phyloP scores from a whole-genome alignment of 768 basidiomycete genomes.

The Pholiota microspora region DNA sequence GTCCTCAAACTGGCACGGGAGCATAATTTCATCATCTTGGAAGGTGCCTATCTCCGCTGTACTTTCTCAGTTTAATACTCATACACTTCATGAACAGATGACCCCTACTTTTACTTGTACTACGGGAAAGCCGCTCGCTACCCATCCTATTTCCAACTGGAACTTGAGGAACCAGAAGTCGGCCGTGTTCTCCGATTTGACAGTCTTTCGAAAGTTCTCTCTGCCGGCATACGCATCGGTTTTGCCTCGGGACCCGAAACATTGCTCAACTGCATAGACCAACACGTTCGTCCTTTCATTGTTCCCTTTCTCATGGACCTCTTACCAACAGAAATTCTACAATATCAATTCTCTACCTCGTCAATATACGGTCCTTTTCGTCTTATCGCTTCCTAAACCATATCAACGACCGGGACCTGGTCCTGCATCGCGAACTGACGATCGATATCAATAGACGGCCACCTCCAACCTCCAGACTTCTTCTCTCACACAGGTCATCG shows the following conservation, averaged over 20 bases:
- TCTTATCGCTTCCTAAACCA: not conserved
- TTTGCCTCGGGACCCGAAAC: slow-evolving; percentile 74
- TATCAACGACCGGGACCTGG: not conserved
- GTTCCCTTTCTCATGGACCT: not conserved
- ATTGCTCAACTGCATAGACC: slow-evolving; percentile 68
- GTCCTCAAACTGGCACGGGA: slow-evolving; percentile 70
- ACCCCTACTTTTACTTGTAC: slow-evolving; percentile 79
- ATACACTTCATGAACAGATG: slow-evolving; percentile 23
- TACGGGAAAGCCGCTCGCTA: slow-evolving; percentile 63
- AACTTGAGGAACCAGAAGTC: slow-evolving; percentile 59
- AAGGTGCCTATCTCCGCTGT: slow-evolving; percentile 49
- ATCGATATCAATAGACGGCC: slow-evolving; percentile 46
- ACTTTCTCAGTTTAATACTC: not conserved
- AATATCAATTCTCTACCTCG: not conserved
- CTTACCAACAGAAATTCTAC: slow-evolving; percentile 23
- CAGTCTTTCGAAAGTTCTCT: slow-evolving; percentile 82
- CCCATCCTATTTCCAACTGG: slow-evolving; percentile 81
- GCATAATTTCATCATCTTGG: slow-evolving; percentile 79
- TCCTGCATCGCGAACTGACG: not conserved
- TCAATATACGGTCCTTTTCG: not conserved
- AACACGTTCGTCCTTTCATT: slow-evolving; percentile 40
- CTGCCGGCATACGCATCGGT: slow-evolving; percentile 77
- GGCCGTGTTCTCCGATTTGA: slow-evolving; percentile 89
- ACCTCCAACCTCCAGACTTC: slow-evolving; percentile 67
- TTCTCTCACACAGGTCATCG: slow-evolving; percentile 63